Conservation (phyloP, 805 yeast genomes). For the Sugiyamaella smithiae region DNA sequence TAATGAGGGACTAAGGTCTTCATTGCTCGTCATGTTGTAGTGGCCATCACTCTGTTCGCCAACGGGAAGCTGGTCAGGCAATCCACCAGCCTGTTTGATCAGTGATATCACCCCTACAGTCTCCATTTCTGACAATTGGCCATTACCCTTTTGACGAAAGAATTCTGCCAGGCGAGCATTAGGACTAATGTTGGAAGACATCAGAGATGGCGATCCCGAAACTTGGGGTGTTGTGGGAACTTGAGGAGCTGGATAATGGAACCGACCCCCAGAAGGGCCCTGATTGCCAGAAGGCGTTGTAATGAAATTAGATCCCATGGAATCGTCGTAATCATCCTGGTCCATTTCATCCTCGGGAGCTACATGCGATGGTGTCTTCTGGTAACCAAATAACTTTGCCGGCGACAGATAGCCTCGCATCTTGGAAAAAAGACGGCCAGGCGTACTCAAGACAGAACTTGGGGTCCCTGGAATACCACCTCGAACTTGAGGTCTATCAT, state of each 20-base stretch:
- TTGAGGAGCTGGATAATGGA: slow-evolving; percentile 11
- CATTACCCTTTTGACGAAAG: slow-evolving; percentile 69
- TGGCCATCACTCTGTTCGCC: background rate
- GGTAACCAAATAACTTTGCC: slow-evolving; percentile 7
- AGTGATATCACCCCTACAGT: slow-evolving; percentile 58
- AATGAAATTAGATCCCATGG: background rate
- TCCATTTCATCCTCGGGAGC: background rate
- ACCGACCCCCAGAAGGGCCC: background rate
- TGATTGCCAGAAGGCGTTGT: background rate
- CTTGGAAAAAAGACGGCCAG: slow-evolving; percentile 15
- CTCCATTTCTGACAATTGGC: slow-evolving; percentile 70
- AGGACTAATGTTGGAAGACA: slow-evolving; percentile 31
- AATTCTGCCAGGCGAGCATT: slow-evolving; percentile 65
- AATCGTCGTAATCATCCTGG: background rate
- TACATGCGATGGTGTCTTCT: background rate
- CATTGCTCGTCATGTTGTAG: background rate
- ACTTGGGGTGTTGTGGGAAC: background rate
- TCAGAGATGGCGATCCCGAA: background rate
- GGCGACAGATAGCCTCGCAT: slow-evolving; percentile 16
- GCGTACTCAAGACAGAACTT: slow-evolving; percentile 12
- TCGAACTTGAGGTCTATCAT: background rate
- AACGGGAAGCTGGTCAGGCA: background rate
- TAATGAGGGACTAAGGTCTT: background rate
- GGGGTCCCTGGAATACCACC: background rate
- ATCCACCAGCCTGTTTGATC: slow-evolving; percentile 18